Evolutionary conservation across 306 rosid species (phyloP).

Genomic region (Mimosa bimucronata): DNA sequence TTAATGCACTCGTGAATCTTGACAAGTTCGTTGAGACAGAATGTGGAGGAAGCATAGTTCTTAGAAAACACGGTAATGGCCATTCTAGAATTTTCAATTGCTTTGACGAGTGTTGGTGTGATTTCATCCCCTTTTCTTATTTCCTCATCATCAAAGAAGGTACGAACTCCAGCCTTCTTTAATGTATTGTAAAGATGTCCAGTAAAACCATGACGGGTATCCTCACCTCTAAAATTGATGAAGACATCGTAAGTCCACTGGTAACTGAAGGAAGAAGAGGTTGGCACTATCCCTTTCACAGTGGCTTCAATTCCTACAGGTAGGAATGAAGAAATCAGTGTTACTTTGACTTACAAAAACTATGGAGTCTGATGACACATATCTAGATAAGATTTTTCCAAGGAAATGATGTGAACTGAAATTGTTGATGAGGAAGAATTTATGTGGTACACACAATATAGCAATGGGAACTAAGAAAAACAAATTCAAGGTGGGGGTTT

Average conservation of each 20-base stretch:
- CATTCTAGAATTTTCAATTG: background rate
- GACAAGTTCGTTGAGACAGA: background rate
- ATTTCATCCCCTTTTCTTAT: background rate
- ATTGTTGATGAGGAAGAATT: too few species aligned
- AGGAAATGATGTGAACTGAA: too few species aligned
- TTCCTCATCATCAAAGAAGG: background rate
- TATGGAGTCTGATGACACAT: too few species aligned
- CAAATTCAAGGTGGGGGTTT: too few species aligned
- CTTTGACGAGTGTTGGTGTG: background rate
- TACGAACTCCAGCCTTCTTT: background rate
- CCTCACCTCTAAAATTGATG: background rate
- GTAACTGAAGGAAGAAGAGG: background rate
- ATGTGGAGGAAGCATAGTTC: background rate
- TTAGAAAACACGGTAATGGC: background rate
- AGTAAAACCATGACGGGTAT: background rate
- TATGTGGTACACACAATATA: too few species aligned
- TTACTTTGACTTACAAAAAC: too few species aligned
- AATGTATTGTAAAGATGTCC: background rate
- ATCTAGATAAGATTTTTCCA: too few species aligned
- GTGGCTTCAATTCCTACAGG: background rate
- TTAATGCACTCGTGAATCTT: background rate
- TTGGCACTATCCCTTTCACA: background rate
- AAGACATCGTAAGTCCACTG: background rate
- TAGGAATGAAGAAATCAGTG: background rate
- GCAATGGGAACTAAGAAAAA: too few species aligned